Conservation (phyloP, 306 rosid species). For the Ceratonia siliqua region DNA sequence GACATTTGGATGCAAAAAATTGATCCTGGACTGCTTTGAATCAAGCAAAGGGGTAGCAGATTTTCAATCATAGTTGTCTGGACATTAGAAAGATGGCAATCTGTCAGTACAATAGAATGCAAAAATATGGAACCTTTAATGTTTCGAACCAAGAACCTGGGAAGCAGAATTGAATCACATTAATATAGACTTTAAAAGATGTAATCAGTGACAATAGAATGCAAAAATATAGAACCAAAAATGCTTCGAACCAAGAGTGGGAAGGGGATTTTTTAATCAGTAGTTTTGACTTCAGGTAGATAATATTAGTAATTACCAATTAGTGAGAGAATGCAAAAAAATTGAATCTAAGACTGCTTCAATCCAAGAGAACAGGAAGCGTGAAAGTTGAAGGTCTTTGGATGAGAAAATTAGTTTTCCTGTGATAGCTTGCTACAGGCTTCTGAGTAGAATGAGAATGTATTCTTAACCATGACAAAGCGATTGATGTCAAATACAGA, state of each 20-base stretch:
- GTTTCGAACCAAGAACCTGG: neutral
- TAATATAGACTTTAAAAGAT: neutral
- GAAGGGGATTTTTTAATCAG: neutral
- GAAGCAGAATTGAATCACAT: neutral
- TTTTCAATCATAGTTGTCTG: neutral
- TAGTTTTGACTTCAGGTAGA: neutral
- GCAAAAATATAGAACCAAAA: no score
- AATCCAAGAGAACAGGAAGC: constrained; percentile 4
- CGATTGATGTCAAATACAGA: neutral
- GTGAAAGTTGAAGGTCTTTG: neutral
- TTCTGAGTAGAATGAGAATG: neutral
- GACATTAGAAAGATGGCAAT: neutral
- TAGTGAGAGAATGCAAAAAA: neutral
- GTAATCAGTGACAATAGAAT: neutral
- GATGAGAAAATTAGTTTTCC: neutral
- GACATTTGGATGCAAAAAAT: neutral
- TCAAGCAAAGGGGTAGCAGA: neutral
- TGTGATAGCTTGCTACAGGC: neutral
- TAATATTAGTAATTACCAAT: neutral
- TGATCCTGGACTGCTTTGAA: neutral
- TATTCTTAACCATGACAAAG: neutral
- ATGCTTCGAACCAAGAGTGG: neutral
- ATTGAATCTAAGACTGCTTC: neutral
- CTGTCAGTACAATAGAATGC: neutral
- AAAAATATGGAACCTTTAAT: neutral